Conservation (phyloP, 106 monocot genomes). For the Xerophyta viscosa region DNA sequence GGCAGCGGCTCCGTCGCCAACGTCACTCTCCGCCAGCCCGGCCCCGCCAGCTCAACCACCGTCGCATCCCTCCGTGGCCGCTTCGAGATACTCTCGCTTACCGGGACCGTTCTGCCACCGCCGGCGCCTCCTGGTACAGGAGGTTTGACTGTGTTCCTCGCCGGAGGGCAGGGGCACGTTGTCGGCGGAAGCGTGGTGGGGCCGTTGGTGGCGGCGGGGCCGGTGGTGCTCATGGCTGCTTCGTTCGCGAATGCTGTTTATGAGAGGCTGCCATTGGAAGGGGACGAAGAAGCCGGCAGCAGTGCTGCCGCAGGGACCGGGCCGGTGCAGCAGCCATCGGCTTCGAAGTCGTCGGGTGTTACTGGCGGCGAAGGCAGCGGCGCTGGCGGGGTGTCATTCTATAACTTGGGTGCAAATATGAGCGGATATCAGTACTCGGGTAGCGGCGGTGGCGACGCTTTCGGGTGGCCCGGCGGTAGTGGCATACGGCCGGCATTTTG, state of each 20-base stretch:
- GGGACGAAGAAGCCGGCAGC: conserved; percentile 17
- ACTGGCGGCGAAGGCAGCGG: no score
- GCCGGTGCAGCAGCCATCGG: no score
- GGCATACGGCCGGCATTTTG: no score
- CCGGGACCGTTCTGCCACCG: conserved; percentile 64
- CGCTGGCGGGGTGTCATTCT: no score
- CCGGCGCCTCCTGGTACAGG: conserved; percentile 63
- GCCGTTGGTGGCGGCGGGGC: conserved; percentile 47
- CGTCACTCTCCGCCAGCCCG: conserved; percentile 56
- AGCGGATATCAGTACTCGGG: no score
- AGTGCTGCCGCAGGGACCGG: no score
- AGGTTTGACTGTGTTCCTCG: conserved; percentile 46
- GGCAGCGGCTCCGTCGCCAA: conserved; percentile 47
- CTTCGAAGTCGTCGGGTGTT: no score
- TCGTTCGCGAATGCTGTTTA: conserved; percentile 65
- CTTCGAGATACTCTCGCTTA: conserved; percentile 60
- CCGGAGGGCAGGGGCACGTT: conserved; percentile 52
- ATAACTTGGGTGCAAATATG: no score
- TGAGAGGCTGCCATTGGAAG: conserved; percentile 55
- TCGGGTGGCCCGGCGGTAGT: no score
- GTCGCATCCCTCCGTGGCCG: conserved; percentile 47
- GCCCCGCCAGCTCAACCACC: conserved; percentile 24
- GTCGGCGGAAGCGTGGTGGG: conserved; percentile 62
- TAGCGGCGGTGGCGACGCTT: no score
- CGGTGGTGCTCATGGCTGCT: conserved; percentile 53